Evolutionary conservation across 2,329 filamentous ascomycete species (phyloP), one percentile per base, ranked within the genome.

Genomic region (Gliomastix tumulicola): DNA sequence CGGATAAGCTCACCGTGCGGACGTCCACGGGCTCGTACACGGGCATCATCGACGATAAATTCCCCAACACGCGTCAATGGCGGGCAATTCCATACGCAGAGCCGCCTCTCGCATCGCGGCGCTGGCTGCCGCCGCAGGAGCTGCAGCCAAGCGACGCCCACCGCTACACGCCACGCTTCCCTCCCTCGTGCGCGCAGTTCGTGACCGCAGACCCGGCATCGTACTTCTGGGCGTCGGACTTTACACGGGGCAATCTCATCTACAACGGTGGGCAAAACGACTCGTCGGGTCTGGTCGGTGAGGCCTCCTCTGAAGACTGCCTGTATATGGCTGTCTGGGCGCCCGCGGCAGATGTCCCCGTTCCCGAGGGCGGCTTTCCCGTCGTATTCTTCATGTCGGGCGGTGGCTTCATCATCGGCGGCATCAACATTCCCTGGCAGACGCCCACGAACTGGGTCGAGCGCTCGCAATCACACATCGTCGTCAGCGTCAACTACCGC

Each of bases 351-450:
- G 48, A 40, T 2, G 47, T 41, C 19, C 49, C 39, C 12, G 28
- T 23, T 15, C 48, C 53, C 0, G 43, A 49, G 34, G 47, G 42
- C 2, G 44, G 42, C 10, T 47, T 68, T 5, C 68, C 68, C 1
- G 68, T 72, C 1, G 50, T 66, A 6, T 57, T 64, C 16, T 73
- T 65, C 54, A 55, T 71, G 23, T 64, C 68, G 27, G 69, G 69
- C 5, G 69, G 69, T 13, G 61, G 62, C 3, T 69, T 68, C 41
- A 41, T 52, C 9, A 60, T 53, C 7, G 68, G 68, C 21, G 66
- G 65, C 18, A 48, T 63, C 12, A 54, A 65, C 21, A 58, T 68
- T 1, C 62, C 66, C 2, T 70, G 63, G 41, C 65, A 69, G 40
- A 60, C 67, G 16, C 66, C 67, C 1, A 47, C 57, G 3, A 51